Evolutionary conservation across 1,284 basidiomycete genomes (phyloP), one percentile per base, ranked within the genome.

Genomic region (Grifola frondosa): DNA sequence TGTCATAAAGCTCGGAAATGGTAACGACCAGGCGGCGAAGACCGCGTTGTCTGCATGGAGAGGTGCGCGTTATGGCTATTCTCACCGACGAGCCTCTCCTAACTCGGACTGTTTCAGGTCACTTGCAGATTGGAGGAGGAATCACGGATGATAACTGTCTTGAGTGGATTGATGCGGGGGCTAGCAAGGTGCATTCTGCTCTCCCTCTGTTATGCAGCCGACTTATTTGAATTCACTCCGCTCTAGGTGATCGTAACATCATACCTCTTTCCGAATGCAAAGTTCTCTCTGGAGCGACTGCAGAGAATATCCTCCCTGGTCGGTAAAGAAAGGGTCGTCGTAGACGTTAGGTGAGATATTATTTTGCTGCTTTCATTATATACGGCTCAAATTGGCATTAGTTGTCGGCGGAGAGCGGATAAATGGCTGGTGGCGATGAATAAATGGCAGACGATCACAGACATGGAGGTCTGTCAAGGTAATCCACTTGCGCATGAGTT

Each of bases 391-490:
- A 45, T 11, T 47, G 3, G 28, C 20, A 11, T 30, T 39, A 96
- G 96, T 63, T 99, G 97, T 68, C 82, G 96, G 16, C 78, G 81
- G 55, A 72, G 81, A 58, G 86, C 73, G 11, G 69, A 81, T 26
- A 82, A 74, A 52, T 99, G 97, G 97, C 75, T 94, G 26, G 90
- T 99, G 6, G 95, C 97, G 1, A 98, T 97, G 94, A 97, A 99
- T 68, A 91, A 94, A 60, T 99, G 97, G 97, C 95, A 97, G 65
- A 88, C 90, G 44, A 78, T 97, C 41, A 98, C 97, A 0, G 91
- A 98, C 59, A 92, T 93, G 84, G 85, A 90, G 59, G 90, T 99
- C 15, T 88, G 78, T 47, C 71, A 84, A 78, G 89, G 91, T 87
- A 43, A 13, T 6, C 30, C n/a, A 9, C 30, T 34, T 16, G 12